Conservation (phyloP, 164 flowering plant genomes). For the Vitis amurensis region DNA sequence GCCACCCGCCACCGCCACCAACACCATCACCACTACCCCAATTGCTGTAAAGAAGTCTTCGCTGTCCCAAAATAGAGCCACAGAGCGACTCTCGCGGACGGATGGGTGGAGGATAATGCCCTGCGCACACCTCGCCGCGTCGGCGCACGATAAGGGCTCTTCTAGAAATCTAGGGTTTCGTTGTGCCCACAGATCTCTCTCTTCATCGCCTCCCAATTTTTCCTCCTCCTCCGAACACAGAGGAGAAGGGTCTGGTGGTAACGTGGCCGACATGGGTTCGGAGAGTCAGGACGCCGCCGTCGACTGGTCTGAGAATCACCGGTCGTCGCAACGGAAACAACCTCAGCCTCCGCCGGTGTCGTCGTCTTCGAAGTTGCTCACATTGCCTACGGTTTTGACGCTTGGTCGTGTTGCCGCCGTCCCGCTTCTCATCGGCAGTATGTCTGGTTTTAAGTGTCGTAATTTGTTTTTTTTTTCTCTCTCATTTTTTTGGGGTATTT, state of each 20-base stretch:
- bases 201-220: slow-evolving; percentile 6
- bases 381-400: slow-evolving; percentile 80
- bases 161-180: slow-evolving; percentile 15
- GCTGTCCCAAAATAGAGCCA: slow-evolving; percentile 2
- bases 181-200: neutral
- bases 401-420: slow-evolving; percentile 87
- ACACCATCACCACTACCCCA: neutral
- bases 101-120: slow-evolving; percentile 20
- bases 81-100: neutral
- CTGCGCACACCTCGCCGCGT: slow-evolving; percentile 15
- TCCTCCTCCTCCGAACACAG: neutral
- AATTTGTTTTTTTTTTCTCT: neutral
- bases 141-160: slow-evolving; percentile 17
- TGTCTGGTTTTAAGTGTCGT: slow-evolving; percentile 5
- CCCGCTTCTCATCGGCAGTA: slow-evolving; percentile 70
- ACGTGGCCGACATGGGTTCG: slow-evolving; percentile 26
- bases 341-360: no score
- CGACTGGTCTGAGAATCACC: slow-evolving; percentile 1
- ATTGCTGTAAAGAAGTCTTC: neutral
- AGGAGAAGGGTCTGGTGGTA: neutral
- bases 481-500: neutral
- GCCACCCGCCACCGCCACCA: slow-evolving; percentile 1
- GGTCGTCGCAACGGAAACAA: no score
- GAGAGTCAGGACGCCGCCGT: slow-evolving; percentile 14
- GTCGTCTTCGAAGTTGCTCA: slow-evolving; percentile 47